Conservation (phyloP, 2,329 filamentous ascomycete species). For the Claviceps sp. region DNA sequence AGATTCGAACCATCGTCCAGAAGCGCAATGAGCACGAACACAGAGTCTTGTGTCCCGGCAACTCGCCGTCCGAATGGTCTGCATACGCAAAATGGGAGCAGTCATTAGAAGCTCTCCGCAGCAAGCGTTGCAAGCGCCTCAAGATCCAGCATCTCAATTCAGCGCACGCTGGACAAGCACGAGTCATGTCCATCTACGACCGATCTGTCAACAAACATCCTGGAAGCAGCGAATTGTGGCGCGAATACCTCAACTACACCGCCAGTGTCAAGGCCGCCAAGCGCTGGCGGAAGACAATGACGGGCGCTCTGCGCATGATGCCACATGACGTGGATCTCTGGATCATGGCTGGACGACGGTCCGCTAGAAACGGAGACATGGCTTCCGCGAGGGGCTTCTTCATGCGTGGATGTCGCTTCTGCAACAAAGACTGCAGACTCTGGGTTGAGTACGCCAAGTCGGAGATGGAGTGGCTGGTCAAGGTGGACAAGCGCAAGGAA, state of each 20-base stretch:
- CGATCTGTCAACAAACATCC: slow-evolving; percentile 75
- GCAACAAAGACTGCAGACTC: slow-evolving; percentile 55
- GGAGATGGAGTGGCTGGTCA: slow-evolving; percentile 84
- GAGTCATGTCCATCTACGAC: slow-evolving; percentile 82
- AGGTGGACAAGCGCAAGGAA: slow-evolving; percentile 59
- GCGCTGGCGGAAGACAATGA: slow-evolving; percentile 51
- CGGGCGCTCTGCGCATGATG: slow-evolving; percentile 67
- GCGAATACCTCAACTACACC: slow-evolving; percentile 77
- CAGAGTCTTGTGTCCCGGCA: slow-evolving; percentile 70
- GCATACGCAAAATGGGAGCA: slow-evolving; percentile 66
- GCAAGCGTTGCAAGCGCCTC: slow-evolving; percentile 70
- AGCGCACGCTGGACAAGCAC: slow-evolving; percentile 60
- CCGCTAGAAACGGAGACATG: slow-evolving; percentile 78
- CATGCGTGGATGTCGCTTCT: slow-evolving; percentile 82
- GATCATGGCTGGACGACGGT: slow-evolving; percentile 68
- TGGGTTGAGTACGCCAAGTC: slow-evolving; percentile 86
- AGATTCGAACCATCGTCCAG: slow-evolving; percentile 77
- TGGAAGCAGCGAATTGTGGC: slow-evolving; percentile 71
- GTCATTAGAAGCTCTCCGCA: slow-evolving; percentile 59
- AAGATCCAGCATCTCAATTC: slow-evolving; percentile 55
- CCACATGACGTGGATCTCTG: slow-evolving; percentile 74
- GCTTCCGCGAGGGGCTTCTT: slow-evolving; percentile 71
- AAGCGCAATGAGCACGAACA: slow-evolving; percentile 93
- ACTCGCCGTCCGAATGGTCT: slow-evolving; percentile 64
- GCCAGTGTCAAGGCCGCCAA: slow-evolving; percentile 53